Evolutionary conservation across 1,139 yeast genomes (phyloP).

Genomic region (Zygoascus sp.): DNA sequence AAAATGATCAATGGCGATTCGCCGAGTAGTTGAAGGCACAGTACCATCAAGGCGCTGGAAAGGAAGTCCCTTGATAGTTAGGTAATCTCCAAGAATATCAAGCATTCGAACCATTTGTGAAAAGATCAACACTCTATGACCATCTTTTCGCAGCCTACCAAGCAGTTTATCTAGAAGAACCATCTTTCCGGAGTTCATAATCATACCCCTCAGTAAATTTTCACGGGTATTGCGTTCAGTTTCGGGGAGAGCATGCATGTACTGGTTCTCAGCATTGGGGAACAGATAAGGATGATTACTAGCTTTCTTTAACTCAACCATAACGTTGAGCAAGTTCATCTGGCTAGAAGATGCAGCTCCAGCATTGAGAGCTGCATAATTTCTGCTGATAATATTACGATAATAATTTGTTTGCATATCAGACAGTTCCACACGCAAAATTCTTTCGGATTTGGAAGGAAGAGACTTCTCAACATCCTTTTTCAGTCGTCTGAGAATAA

Average conservation of each 20-base stretch:
- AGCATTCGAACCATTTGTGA: slow-evolving; percentile 97
- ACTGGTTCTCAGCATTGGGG: slow-evolving; percentile 88
- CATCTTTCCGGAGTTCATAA: slow-evolving; percentile 98
- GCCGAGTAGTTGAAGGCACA: slow-evolving; percentile 86
- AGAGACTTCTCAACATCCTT: slow-evolving; percentile 96
- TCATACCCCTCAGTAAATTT: slow-evolving; percentile 77
- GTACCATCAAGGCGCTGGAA: slow-evolving; percentile 97
- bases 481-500: slow-evolving; percentile 83
- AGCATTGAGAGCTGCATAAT: slow-evolving; percentile 84
- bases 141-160: slow-evolving; percentile 81
- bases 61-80: slow-evolving; percentile 81
- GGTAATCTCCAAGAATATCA: slow-evolving; percentile 91
- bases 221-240: slow-evolving; percentile 46
- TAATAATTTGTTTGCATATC: slow-evolving; percentile 95
- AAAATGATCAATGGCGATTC: slow-evolving; percentile 93
- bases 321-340: slow-evolving; percentile 78
- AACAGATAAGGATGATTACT: slow-evolving; percentile 95
- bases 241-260: slow-evolving; percentile 51
- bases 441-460: slow-evolving; percentile 93
- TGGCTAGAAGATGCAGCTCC: slow-evolving; percentile 75
- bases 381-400: slow-evolving; percentile 85
- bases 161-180: slow-evolving; percentile 85
- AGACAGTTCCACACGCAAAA: slow-evolving; percentile 87
- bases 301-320: slow-evolving; percentile 95
- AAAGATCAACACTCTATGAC: slow-evolving; percentile 91